A percentile compares a stretch with the other conserved stretches of the same genome.
Evolutionary conservation across 768 basidiomycete genomes (phyloP).

Genomic region (Lactarius hatsudake): DNA sequence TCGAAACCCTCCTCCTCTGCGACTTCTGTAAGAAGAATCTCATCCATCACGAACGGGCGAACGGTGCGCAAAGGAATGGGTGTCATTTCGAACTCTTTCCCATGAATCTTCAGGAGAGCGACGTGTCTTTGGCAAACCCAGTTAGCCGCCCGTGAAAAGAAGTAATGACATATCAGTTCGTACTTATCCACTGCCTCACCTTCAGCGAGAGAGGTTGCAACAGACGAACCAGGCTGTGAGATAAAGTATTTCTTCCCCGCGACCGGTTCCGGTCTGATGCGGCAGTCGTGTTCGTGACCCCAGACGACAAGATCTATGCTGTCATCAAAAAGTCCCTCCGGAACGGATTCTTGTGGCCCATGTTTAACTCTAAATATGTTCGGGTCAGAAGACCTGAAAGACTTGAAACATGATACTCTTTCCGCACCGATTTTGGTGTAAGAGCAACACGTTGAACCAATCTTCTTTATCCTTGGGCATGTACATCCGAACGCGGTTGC

Average conservation of each 20-base stretch:
- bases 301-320: conserved; percentile 90
- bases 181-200: conserved; percentile 93
- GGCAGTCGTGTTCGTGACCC: conserved; percentile 99
- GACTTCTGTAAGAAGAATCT: conserved; percentile 68
- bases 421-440: conserved; percentile 93
- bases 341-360: conserved; percentile 91
- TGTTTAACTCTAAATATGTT: conserved; percentile 71
- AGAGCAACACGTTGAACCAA: conserved; percentile 92
- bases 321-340: conserved; percentile 97
- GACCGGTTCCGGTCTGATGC: conserved; percentile 86
- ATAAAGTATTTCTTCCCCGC: conserved; percentile 90
- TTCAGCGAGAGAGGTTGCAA: conserved; percentile 91
- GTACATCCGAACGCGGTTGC: conserved; percentile 94
- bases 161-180: conserved; percentile 4
- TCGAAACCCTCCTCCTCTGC: conserved; percentile 78
- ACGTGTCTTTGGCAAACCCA: conserved; percentile 63
- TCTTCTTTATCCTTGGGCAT: conserved; percentile 88
- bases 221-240: conserved; percentile 90
- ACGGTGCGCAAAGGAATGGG: conserved; percentile 89
- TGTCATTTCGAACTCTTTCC: conserved; percentile 80
- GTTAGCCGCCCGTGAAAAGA: conserved; percentile 6
- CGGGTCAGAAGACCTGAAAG: not conserved
- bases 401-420: not conserved
- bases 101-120: conserved; percentile 82
- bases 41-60: conserved; percentile 89